Evolutionary conservation across 108 stramenopile genomes (phyloP), one percentile per base, ranked within the genome.

Genomic region (Cyclostephanos invisitatus): DNA sequence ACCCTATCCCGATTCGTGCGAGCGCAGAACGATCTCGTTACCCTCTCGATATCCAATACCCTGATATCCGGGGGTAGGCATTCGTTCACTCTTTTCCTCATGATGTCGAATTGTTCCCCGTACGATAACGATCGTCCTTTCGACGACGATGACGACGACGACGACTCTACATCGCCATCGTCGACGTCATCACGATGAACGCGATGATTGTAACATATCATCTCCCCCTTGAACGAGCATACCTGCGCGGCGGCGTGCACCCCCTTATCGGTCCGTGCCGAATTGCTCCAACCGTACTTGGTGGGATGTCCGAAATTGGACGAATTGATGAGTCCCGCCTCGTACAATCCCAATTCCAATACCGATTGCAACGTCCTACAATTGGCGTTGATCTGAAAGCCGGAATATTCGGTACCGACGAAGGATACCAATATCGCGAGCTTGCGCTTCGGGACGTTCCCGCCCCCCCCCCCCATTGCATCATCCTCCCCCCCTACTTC

Each of bases 231-330:
- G 84, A 87, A 72, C 2, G 87, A 84, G 67, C 91, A 90, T 9
- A 97, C 94, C 75, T 98, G 96, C 0, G 96, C 96, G 61, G 90
- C 91, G 11, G 99, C 98, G 51, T 77, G 89, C 42, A 95, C 95
- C 53, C 91, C 97, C 75, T 98, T 98, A 78, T 99, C 99, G 17
- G 99, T 99, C 37, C 99, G 89, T 15, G 95, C 98, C 5, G 96
- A 89, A 22, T 90, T 92, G 28, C 90, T 87, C 98, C 98, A 99
- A 15, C 85, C 81, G 67, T 96, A 92, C 72, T 98, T 98, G 70
- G 80, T 75, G n/a, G 93, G 95, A 71, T 74, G 75, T 22, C 96
- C 97, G 85, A 91, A 96, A 74, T 98, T 98, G 5, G 51, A 40
- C 7, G 73, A 51, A 12, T 72, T 70, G 6, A 99, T 81, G 42